Evolutionary conservation across 2,329 filamentous ascomycete species (phyloP).

Genomic region (Pseudogymnoascus sp.): DNA sequence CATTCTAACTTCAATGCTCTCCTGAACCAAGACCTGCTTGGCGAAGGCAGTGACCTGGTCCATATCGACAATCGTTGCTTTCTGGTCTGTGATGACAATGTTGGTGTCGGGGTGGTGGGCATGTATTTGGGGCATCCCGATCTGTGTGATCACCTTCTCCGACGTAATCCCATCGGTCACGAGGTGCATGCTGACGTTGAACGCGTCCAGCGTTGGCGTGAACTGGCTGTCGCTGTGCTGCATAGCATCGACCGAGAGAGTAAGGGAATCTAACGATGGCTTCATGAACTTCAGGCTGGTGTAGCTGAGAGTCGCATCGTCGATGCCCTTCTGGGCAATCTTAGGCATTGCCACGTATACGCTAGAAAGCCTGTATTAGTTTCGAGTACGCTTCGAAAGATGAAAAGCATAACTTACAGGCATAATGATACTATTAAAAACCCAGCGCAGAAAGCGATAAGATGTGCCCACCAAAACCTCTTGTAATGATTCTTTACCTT

Average conservation of each 20-base stretch:
- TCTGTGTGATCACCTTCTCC: slow-evolving; percentile 20
- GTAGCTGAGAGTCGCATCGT: slow-evolving; percentile 43
- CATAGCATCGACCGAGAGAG: slow-evolving; percentile 39
- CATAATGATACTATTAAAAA: slow-evolving; percentile 47
- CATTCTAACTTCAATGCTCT: slow-evolving; percentile 42
- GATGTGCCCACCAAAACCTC: slow-evolving; percentile 46
- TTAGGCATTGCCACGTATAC: slow-evolving; percentile 52
- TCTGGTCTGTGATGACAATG: slow-evolving; percentile 39
- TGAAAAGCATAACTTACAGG: slow-evolving; percentile 37
- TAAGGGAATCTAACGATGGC: slow-evolving; percentile 40
- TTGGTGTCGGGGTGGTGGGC: slow-evolving; percentile 26
- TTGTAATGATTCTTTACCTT: slow-evolving; percentile 26
- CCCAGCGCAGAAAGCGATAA: slow-evolving; percentile 42
- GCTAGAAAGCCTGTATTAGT: slow-evolving; percentile 25
- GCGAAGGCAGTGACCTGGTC: slow-evolving; percentile 43
- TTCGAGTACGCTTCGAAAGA: background rate
- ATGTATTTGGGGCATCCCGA: slow-evolving; percentile 26
- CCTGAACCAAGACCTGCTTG: slow-evolving; percentile 38
- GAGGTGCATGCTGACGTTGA: slow-evolving; percentile 44
- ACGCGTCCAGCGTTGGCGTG: slow-evolving; percentile 46
- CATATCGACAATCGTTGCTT: slow-evolving; percentile 34
- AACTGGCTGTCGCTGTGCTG: slow-evolving; percentile 41
- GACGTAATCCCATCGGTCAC: slow-evolving; percentile 28
- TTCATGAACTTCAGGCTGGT: slow-evolving; percentile 42
- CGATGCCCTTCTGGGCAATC: slow-evolving; percentile 47